Conservation (phyloP, 176 grass and related monocot species). For the Sorghum bicolor region Sorghum_bicolor_NCBIv3 NC_012875.2:52704001-52704500, state of each 20-base stretch:
- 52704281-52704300: slow-evolving; percentile 1
- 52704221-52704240: background rate
- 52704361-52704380: background rate
- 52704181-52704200: slow-evolving; percentile 25
- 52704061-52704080: too few species aligned
- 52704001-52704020: too few species aligned
- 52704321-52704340: slow-evolving; percentile 19
- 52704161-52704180: background rate
- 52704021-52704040: too few species aligned
- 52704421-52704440: slow-evolving; percentile 75
- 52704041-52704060: too few species aligned
- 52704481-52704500: slow-evolving; percentile 64
- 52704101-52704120: background rate
- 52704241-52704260: background rate
- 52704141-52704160: slow-evolving; percentile 28
- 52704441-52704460: slow-evolving; percentile 74
- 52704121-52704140: background rate
- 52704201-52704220: slow-evolving; percentile 30
- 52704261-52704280: background rate
- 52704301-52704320: background rate
- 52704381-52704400: background rate
- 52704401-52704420: slow-evolving; percentile 54
- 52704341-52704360: slow-evolving; percentile 3
- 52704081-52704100: background rate
- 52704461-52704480: slow-evolving; percentile 84